A percentile compares a stretch with the other conserved stretches of the same genome.
Evolutionary conservation across 441 rosid species (phyloP).

Genomic region (Brassica hybrid): DNA sequence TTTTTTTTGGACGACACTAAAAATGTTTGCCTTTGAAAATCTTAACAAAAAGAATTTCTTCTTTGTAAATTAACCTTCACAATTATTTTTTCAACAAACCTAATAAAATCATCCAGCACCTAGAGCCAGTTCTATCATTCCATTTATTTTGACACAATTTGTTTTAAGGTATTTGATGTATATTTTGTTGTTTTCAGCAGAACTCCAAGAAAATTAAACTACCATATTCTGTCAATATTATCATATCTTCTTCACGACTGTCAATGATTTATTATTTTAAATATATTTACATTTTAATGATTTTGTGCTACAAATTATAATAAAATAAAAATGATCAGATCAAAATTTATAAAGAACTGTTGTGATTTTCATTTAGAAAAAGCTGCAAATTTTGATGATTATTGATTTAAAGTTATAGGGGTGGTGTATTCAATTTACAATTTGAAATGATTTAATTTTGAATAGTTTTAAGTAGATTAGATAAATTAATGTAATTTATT

Average conservation of each 20-base stretch:
- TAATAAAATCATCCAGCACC: no score
- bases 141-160: no score
- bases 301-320: no score
- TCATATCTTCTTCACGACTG: background rate
- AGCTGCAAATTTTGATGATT: background rate
- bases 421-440: background rate
- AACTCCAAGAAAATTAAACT: background rate
- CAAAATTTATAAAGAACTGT: no score
- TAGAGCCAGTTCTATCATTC: background rate
- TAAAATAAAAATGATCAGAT: no score
- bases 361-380: background rate
- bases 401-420: background rate
- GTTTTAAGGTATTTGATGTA: background rate
- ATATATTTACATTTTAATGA: no score
- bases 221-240: background rate
- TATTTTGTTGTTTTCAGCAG: background rate
- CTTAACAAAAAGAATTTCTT: background rate
- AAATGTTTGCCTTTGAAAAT: background rate
- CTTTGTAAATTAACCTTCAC: no score
- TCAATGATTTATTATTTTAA: no score
- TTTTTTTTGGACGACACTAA: no score
- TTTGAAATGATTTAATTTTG: background rate
- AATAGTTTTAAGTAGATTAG: background rate
- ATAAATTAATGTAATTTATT: background rate
- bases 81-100: no score